Base-by-base conservation (phyloP, 352 stramenopile genomes). In the Phytopythium sindhum region DNA sequence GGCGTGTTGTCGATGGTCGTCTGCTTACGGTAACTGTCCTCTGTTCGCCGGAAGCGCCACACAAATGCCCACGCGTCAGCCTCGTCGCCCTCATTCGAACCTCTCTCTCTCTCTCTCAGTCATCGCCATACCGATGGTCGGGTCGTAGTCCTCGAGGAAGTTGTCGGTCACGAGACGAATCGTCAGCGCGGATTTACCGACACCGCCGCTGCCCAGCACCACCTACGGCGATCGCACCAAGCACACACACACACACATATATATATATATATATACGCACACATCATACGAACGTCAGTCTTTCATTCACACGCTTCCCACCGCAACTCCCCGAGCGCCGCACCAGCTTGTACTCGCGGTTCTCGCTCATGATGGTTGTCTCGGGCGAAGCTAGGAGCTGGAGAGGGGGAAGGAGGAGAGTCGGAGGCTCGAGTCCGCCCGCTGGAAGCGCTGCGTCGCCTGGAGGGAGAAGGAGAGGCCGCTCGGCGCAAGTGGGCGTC, bases 141-240 rank as follows among this genome's bases (percentile, higher is more conserved):
- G 90, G 71, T 97, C 90, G 81, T 96, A 97, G 75, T 97, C 89
- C 67, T 96, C 88, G n/a, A 97, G 72, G 66, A 96, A 97, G 70
- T 96, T 95, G 66, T 96, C 90, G 19, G 87, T 93, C 67, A 97
- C 87, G 53, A 97, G 86, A n/a, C 90, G 86, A 66, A 97, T 94
- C 51, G 89, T 97, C n/a, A 97, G 75, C 61, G 90, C 90, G 33
- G 87, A 96, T 78, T 97, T 97, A 65, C 90, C 90, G 29, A 97
- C 90, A 68, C 90, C 90, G 68, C 90, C 90, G 64, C 86, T 93
- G 57, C 90, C 90, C 57, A 97, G 73, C 60, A 97, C 90, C 37
- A 95, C 86, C 84, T 93, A 64, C 35, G 24, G 4, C 39, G 2
- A 17, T 15, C 35, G 14, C 12, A 21, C 4, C 41, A 39, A 39